A percentile compares a stretch with the other conserved stretches of the same genome.
Evolutionary conservation across 352 stramenopile genomes (phyloP).

Genomic region (Phytophthora sansomeana): DNA sequence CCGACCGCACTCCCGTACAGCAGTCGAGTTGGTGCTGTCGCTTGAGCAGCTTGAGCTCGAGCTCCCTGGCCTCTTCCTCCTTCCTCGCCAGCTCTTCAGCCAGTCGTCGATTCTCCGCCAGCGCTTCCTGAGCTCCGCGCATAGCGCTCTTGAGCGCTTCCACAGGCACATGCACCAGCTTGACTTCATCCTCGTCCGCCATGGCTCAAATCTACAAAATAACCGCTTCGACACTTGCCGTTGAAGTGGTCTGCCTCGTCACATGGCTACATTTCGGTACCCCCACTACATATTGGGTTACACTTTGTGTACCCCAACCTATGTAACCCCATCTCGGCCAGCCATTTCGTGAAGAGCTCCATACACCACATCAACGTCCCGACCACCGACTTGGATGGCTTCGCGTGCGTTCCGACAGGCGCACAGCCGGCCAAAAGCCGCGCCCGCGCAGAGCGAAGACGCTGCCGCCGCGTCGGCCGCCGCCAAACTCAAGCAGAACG

Average conservation of each 20-base stretch:
- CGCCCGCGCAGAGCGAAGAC: slow-evolving; percentile 16
- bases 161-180: slow-evolving; percentile 57
- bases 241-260: slow-evolving; percentile 36
- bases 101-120: slow-evolving; percentile 49
- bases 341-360: slow-evolving; percentile 33
- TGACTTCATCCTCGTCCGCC: slow-evolving; percentile 32
- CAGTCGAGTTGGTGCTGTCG: slow-evolving; percentile 65
- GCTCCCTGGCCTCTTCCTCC: slow-evolving; percentile 48
- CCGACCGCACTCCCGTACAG: slow-evolving; percentile 42
- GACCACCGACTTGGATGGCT: slow-evolving; percentile 27
- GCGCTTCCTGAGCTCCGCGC: slow-evolving; percentile 30
- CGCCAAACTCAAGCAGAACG: slow-evolving; percentile 74
- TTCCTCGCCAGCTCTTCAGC: slow-evolving; percentile 37
- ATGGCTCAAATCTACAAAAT: neutral
- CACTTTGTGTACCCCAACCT: neutral
- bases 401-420: slow-evolving; percentile 43
- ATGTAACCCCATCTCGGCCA: slow-evolving; percentile 6
- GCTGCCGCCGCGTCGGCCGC: slow-evolving; percentile 28
- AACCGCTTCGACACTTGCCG: neutral
- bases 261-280: slow-evolving; percentile 27
- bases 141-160: slow-evolving; percentile 48
- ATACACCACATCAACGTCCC: neutral
- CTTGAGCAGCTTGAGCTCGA: slow-evolving; percentile 57
- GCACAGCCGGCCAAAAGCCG: slow-evolving; percentile 25
- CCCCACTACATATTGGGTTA: too few relatives aligned